Percentiles rank a stretch among this genome's conserved stretches.
These are phyloP conservation scores for Diplodia mutila DNA, from an alignment of 2,329 filamentous ascomycete genomes.

Conservation along the genomic window DNA sequence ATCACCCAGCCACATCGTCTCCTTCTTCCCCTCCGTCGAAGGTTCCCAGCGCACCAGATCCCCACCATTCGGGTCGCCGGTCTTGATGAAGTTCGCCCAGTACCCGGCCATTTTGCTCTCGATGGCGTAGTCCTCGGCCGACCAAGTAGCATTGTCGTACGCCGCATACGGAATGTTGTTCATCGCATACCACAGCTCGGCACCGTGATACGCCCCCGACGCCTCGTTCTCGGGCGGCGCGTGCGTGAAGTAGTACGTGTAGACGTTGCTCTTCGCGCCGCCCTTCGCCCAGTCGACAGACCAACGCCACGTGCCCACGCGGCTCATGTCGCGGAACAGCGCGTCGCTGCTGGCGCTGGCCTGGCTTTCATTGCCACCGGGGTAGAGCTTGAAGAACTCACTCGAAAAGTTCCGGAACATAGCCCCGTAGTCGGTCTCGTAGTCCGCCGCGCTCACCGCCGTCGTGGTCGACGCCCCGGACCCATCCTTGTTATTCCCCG, in stretches of 20 bases:
- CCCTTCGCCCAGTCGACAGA: conserved; percentile 31
- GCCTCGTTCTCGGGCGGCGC: conserved; percentile 40
- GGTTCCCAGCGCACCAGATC: background rate
- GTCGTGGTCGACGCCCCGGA: conserved; percentile 57
- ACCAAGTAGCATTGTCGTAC: conserved; percentile 30
- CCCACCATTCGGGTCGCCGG: conserved; percentile 8
- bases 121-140: conserved; percentile 39
- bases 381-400: conserved; percentile 6
- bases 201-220: conserved; percentile 44
- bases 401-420: conserved; percentile 24
- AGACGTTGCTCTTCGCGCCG: conserved; percentile 32
- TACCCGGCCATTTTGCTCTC: background rate
- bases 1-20: conserved; percentile 20
- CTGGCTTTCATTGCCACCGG: background rate
- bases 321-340: conserved; percentile 32
- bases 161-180: conserved; percentile 40
- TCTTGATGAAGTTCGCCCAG: conserved; percentile 24
- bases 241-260: conserved; percentile 45
- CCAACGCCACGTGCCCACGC: conserved; percentile 35
- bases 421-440: conserved; percentile 9
- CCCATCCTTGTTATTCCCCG: conserved; percentile 60
- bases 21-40: background rate
- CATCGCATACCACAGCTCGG: conserved; percentile 46
- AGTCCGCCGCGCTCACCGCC: conserved; percentile 45
- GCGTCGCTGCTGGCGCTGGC: conserved; percentile 28